Evolutionary conservation across 805 yeast genomes (phyloP), one percentile per base, ranked within the genome.

Genomic region (Candida orba): DNA sequence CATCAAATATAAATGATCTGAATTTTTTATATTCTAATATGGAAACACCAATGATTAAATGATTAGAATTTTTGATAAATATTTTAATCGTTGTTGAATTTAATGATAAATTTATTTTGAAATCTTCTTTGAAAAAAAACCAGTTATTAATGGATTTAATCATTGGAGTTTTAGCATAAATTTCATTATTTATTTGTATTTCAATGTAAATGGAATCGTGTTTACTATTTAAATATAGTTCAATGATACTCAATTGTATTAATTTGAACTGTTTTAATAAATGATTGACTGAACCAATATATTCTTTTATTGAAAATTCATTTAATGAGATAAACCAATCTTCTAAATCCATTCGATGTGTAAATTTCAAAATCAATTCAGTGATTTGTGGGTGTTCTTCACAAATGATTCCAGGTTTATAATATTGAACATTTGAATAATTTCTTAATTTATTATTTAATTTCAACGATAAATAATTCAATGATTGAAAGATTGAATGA

Each of bases 111-210:
- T 79, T 76, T n/a, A 84, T 65, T 2, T 72, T 64, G 56, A 85
- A 84, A 37, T 71, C 76, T 55, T 90, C 96, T 56, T 89, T 78
- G 93, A 96, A 90, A 57, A 86, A 86, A 1, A 95, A 90, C 43
- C 18, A 15, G 9, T 31, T 15, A 15, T 72, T 71, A 0, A 60
- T 51, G 3, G 60, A 37, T 73, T 66, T 32, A 68, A 65, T 81
- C 7, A 76, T 67, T 2, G 89, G 81, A 0, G 96, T 86, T 51
- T 88, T 68, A 33, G 84, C 86, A 87, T 91, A 84, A 1, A 83
- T 78, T 38, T 76, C 69, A 17, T 76, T 80, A 83, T 93, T 84
- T 59, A 86, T 69, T 15, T 73, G 65, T 3, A 89, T 68, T 53
- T 88, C 96, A 2, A 84, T 78, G 55, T 85, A 90, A 1, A 81